Percentiles rank a stretch among this genome's conserved stretches.
Evolutionary conservation across 2,329 filamentous ascomycete species (phyloP).

Genomic region (Monilinia fructigena): DNA sequence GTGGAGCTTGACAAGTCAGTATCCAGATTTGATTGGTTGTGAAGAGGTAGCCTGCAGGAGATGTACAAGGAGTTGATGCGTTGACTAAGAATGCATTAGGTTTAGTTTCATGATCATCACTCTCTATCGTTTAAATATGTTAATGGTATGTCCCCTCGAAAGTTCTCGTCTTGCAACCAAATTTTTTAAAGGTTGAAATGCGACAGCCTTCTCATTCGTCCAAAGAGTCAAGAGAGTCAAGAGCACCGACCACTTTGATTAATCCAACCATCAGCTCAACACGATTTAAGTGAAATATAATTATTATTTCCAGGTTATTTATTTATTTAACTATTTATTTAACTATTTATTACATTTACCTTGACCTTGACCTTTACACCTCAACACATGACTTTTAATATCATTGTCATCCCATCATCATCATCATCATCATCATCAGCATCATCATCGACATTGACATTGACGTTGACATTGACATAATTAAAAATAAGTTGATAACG

Average conservation of each 20-base stretch:
- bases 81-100: conserved; percentile 1
- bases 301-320: no score
- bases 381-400: background rate
- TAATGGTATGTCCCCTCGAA: conserved; percentile 15
- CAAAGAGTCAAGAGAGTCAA: background rate
- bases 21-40: background rate
- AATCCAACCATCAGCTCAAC: no score
- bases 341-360: no score
- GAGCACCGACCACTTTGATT: conserved; percentile 13
- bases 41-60: background rate
- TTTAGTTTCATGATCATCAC: conserved; percentile 14
- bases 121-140: conserved; percentile 24
- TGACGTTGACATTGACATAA: no score
- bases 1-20: background rate
- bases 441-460: background rate
- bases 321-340: no score
- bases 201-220: conserved; percentile 24
- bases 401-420: background rate
- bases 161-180: conserved; percentile 24
- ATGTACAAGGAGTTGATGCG: conserved; percentile 1
- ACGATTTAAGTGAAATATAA: no score
- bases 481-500: background rate
- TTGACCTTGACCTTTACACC: no score
- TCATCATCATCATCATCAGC: no score
- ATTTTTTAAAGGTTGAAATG: conserved; percentile 21